These are phyloP conservation scores for Cytospora paraplurivora DNA, from an alignment of 2,329 filamentous ascomycete species.

Conservation along the genomic window DNA sequence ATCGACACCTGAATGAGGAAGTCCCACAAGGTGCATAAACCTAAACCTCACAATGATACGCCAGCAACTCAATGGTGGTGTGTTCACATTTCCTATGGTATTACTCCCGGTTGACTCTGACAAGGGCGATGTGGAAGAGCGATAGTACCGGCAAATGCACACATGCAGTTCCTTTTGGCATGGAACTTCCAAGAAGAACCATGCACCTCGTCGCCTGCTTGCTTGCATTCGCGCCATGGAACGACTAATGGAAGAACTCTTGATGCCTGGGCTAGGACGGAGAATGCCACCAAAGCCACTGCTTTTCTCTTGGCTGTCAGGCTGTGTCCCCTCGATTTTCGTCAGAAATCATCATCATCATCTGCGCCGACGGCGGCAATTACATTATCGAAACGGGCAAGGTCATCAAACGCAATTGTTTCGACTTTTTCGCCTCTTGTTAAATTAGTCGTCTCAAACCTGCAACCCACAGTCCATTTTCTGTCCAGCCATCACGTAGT, in stretches of 20 bases:
- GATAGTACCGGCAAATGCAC: background rate
- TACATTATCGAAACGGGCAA: constrained; percentile 16
- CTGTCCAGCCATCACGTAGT: background rate
- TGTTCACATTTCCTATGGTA: no score
- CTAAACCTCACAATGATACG: no score
- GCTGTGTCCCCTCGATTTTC: constrained; percentile 20
- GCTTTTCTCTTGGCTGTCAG: constrained; percentile 13
- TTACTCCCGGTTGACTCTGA: background rate
- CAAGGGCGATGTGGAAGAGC: background rate
- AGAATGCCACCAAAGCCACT: constrained; percentile 19
- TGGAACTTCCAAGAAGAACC: background rate
- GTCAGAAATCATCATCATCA: constrained; percentile 2
- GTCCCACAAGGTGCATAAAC: no score
- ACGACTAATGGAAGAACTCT: background rate
- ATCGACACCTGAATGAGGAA: background rate
- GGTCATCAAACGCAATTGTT: constrained; percentile 12
- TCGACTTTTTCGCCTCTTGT: constrained; percentile 17
- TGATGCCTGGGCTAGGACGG: background rate
- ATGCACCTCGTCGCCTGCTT: constrained; percentile 1
- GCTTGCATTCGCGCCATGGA: background rate
- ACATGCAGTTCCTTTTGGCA: background rate
- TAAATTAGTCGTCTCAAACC: constrained; percentile 16
- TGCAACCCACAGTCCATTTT: constrained; percentile 17
- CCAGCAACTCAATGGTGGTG: no score
- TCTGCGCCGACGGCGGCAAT: constrained; percentile 21